Percentiles rank a stretch among this genome's conserved stretches.
Conservation (phyloP, 163 green algal species). For the Scenedesmus sp. region DNA sequence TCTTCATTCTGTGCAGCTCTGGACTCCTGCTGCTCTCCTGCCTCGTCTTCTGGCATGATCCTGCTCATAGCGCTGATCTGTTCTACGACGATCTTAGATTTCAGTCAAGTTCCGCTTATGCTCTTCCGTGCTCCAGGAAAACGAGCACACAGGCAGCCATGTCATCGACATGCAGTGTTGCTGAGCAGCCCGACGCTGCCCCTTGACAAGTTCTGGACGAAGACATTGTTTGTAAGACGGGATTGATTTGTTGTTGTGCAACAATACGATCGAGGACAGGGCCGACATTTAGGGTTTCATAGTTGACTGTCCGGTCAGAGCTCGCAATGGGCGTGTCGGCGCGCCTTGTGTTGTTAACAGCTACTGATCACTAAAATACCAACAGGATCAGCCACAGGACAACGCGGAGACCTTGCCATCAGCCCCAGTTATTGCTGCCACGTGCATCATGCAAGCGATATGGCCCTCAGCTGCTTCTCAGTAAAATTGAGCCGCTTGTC, state of each 20-base stretch:
- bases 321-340: background rate
- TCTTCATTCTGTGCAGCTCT: background rate
- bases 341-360: background rate
- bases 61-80: background rate
- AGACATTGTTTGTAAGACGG: background rate
- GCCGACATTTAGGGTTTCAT: background rate
- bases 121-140: background rate
- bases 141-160: background rate
- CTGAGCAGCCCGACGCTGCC: background rate
- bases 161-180: background rate
- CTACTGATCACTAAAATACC: background rate
- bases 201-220: background rate
- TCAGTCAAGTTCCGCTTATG: background rate
- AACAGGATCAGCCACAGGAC: background rate
- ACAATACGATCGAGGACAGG: background rate
- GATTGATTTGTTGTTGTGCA: background rate
- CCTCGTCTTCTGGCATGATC: background rate
- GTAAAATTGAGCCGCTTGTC: background rate
- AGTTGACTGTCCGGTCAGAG: background rate
- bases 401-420: background rate
- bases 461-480: background rate
- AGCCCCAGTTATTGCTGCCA: background rate
- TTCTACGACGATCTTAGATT: background rate
- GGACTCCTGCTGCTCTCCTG: background rate
- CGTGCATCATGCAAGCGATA: background rate